phyloP scores from a whole-genome alignment of 2,329 filamentous ascomycete species.

The Huntiella decipiens region DNA sequence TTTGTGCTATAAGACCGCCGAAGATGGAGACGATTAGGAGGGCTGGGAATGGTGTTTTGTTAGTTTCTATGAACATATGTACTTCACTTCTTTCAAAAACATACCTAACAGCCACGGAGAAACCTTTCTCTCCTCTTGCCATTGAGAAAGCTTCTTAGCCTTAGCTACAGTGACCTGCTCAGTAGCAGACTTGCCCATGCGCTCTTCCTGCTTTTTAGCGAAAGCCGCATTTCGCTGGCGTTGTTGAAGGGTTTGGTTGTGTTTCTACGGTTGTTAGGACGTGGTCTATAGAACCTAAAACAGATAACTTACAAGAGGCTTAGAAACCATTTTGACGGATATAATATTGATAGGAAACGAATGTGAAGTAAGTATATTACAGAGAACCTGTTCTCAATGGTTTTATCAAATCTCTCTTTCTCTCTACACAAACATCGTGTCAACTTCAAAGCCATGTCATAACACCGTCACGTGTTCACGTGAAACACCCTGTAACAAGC shows the following conservation, averaged over 20 bases:
- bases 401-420: too few species aligned
- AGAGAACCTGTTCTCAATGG: too few species aligned
- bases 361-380: too few species aligned
- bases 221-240: conserved; percentile 66
- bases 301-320: too few species aligned
- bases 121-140: conserved; percentile 34
- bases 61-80: background rate
- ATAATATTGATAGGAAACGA: too few species aligned
- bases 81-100: conserved; percentile 13
- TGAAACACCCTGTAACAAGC: too few species aligned
- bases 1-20: background rate
- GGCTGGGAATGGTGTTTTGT: background rate
- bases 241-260: conserved; percentile 58
- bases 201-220: conserved; percentile 50
- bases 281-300: too few species aligned
- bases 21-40: background rate
- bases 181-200: conserved; percentile 54
- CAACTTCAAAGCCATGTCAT: too few species aligned
- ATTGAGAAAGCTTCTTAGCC: conserved; percentile 20
- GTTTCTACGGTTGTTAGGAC: conserved; percentile 5
- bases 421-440: too few species aligned
- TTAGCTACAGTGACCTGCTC: conserved; percentile 42
- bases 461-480: too few species aligned
- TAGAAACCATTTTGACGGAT: too few species aligned
- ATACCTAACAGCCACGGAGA: conserved; percentile 45